These are phyloP conservation scores for Geotrichum australiense DNA, from an alignment of 1,139 yeast species.

Conservation along the genomic window DNA sequence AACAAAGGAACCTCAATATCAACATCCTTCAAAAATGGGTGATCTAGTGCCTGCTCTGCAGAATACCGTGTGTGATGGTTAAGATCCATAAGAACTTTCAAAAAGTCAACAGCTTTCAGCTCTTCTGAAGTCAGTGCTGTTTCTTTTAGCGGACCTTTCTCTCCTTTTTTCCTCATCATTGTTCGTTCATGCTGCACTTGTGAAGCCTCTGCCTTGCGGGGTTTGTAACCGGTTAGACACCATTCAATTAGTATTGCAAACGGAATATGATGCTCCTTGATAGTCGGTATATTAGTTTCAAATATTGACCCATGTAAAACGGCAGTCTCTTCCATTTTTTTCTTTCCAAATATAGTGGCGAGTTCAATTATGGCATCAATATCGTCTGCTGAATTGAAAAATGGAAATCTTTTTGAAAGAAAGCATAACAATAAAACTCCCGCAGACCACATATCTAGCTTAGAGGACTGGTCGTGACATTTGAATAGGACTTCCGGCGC, in stretches of 20 bases:
- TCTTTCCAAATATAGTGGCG: constrained; percentile 73
- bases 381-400: constrained; percentile 86
- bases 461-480: constrained; percentile 76
- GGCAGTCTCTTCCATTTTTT: constrained; percentile 69
- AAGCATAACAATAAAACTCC: constrained; percentile 79
- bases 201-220: constrained; percentile 23
- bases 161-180: constrained; percentile 7
- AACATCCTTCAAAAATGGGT: constrained; percentile 43
- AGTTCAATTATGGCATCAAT: constrained; percentile 84
- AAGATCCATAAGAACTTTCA: constrained; percentile 48
- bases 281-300: constrained; percentile 50
- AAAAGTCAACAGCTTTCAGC: constrained; percentile 43
- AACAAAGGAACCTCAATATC: constrained; percentile 5
- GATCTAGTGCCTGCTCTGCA: constrained; percentile 50
- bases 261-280: constrained; percentile 8
- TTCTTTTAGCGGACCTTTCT: constrained; percentile 7
- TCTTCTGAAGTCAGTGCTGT: constrained; percentile 26
- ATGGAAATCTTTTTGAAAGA: constrained; percentile 68
- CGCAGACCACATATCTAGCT: constrained; percentile 87
- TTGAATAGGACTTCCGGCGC: constrained; percentile 91
- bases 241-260: constrained; percentile 34
- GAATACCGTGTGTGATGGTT: constrained; percentile 50
- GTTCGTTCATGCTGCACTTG: constrained; percentile 8
- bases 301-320: constrained; percentile 82
- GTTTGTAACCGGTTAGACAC: constrained; percentile 27